Conservation (phyloP, 2,329 filamentous ascomycete genomes). For the Exophiala sideris region DNA sequence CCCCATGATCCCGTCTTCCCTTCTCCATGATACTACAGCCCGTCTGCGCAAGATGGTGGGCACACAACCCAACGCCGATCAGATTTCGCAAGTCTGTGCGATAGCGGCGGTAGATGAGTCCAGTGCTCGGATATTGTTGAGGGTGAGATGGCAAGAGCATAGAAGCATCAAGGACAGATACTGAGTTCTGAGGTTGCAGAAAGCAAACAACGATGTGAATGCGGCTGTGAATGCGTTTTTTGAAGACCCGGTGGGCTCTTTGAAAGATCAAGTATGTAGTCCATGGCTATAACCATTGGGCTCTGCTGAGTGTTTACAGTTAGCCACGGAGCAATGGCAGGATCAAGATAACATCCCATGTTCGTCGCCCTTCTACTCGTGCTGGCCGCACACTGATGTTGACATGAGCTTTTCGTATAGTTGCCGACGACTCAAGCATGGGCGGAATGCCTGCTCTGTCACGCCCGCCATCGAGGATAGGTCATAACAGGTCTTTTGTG, state of each 20-base stretch:
- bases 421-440: constrained; percentile 36
- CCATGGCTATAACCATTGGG: background rate
- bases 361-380: background rate
- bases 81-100: constrained; percentile 16
- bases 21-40: background rate
- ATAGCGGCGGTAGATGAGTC: constrained; percentile 16
- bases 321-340: constrained; percentile 21
- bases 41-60: constrained; percentile 12
- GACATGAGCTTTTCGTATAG: constrained; percentile 33
- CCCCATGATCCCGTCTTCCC: background rate
- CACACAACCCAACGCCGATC: constrained; percentile 12
- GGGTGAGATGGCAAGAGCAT: constrained; percentile 4
- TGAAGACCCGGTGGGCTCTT: constrained; percentile 37
- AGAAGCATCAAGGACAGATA: background rate
- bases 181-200: constrained; percentile 31
- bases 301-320: constrained; percentile 5
- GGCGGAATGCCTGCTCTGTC: constrained; percentile 41
- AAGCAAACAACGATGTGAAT: constrained; percentile 43
- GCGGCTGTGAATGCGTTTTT: constrained; percentile 48
- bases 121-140: constrained; percentile 17
- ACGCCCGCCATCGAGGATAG: constrained; percentile 46
- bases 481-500: constrained; percentile 32
- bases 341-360: constrained; percentile 26
- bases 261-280: constrained; percentile 13
- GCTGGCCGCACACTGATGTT: constrained; percentile 9